These are phyloP conservation scores for Curvularia verruculosa DNA, from an alignment of 2,329 filamentous ascomycete genomes.

Conservation along the genomic window DNA sequence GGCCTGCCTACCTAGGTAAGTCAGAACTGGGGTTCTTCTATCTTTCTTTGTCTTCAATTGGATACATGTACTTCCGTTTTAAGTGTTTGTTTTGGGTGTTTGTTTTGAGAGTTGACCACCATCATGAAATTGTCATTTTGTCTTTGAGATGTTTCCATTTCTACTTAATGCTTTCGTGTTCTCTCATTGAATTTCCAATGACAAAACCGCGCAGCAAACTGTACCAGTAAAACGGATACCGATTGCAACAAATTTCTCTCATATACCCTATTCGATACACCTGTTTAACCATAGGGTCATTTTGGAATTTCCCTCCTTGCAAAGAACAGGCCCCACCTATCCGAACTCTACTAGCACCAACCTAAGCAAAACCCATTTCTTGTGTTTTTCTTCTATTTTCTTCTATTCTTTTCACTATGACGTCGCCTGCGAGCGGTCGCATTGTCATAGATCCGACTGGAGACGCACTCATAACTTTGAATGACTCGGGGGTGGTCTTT, in stretches of 20 bases:
- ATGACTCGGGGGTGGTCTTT: neutral
- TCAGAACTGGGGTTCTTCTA: neutral
- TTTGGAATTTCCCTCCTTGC: neutral
- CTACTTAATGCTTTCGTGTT: neutral
- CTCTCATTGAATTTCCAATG: neutral
- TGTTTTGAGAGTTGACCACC: neutral
- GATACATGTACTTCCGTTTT: neutral
- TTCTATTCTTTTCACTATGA: neutral
- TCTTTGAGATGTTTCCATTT: neutral
- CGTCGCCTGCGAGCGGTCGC: neutral
- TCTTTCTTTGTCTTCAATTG: slow-evolving; percentile 1
- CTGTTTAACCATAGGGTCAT: neutral
- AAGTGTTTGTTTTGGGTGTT: neutral
- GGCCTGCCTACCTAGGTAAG: neutral
- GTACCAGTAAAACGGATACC: neutral
- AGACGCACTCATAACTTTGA: slow-evolving; percentile 10
- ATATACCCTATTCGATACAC: neutral
- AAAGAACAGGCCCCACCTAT: neutral
- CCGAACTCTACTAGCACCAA: neutral
- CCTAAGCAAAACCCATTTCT: neutral
- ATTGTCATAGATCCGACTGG: slow-evolving; percentile 8
- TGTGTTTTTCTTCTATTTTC: too few species aligned
- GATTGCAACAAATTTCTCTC: neutral
- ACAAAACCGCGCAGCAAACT: neutral
- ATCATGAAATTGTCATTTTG: neutral